These are phyloP conservation scores for Osmanthus fragrans DNA, from an alignment of 257 asterid genomes.

Conservation along the genomic window DNA sequence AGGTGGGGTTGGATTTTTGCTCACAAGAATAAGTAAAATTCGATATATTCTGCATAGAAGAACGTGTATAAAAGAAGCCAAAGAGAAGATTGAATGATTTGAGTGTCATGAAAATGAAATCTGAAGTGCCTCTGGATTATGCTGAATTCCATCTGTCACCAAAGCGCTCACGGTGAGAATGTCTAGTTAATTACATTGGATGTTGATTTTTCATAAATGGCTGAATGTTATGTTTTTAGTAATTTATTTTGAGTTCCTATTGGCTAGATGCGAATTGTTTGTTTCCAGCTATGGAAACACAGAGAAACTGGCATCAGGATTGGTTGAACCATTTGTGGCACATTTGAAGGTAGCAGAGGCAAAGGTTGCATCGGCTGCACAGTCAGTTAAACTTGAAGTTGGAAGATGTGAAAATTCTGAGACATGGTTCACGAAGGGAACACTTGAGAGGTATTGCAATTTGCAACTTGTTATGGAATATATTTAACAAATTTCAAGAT, in stretches of 20 bases:
- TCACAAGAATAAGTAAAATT: not conserved
- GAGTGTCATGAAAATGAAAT: conserved; percentile 51
- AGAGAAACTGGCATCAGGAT: conserved; percentile 92
- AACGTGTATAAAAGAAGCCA: conserved; percentile 32
- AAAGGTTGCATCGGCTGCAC: conserved; percentile 64
- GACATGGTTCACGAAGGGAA: conserved; percentile 93
- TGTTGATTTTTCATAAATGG: conserved; percentile 14
- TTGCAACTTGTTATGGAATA: conserved; percentile 16
- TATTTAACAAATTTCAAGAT: conserved; percentile 10
- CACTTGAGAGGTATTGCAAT: conserved; percentile 72
- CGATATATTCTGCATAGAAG: conserved; percentile 18
- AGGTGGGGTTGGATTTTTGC: not conserved
- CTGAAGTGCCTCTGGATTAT: conserved; percentile 73
- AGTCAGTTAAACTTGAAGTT: conserved; percentile 76
- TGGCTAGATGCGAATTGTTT: conserved; percentile 77
- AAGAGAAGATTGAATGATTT: conserved; percentile 21
- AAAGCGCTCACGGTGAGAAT: conserved; percentile 67
- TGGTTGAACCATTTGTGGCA: conserved; percentile 73
- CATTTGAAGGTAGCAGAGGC: conserved; percentile 81
- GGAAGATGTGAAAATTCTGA: conserved; percentile 54
- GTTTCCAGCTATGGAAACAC: conserved; percentile 69
- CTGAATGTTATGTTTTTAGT: not conserved
- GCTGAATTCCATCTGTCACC: conserved; percentile 89
- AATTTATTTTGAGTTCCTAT: conserved; percentile 16
- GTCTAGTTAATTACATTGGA: not conserved